Evolutionary conservation across 257 asterid species (phyloP).

Genomic region (Rehmannia glutinosa): DNA sequence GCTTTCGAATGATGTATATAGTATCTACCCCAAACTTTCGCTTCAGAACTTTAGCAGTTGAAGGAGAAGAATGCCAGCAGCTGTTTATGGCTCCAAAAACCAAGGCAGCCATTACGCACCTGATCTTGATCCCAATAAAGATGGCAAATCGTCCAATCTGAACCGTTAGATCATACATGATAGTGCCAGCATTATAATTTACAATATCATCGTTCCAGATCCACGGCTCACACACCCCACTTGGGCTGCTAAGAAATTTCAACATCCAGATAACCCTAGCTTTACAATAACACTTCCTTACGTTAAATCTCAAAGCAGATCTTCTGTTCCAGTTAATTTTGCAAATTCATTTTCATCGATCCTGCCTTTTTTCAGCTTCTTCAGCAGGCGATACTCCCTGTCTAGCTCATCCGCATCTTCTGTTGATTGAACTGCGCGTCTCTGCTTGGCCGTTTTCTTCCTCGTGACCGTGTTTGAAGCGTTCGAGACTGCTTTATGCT

Average conservation of each 20-base stretch:
- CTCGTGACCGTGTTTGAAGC: slow-evolving; percentile 34
- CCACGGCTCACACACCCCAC: neutral
- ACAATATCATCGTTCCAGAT: no score
- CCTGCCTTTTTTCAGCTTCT: slow-evolving; percentile 70
- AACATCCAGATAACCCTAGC: neutral
- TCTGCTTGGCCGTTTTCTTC: slow-evolving; percentile 85
- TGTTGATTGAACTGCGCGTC: slow-evolving; percentile 73
- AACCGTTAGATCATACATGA: no score
- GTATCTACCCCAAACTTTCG: no score
- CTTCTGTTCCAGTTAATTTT: slow-evolving; percentile 82
- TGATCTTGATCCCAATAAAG: no score
- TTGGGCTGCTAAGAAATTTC: neutral
- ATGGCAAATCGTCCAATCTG: no score
- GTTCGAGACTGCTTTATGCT: slow-evolving; percentile 34
- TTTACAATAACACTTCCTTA: neutral
- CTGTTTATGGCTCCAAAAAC: no score
- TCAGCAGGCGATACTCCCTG: slow-evolving; percentile 67
- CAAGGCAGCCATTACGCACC: no score
- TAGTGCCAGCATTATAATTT: no score
- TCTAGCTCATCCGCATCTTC: slow-evolving; percentile 86
- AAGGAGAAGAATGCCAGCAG: no score
- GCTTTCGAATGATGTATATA: no score
- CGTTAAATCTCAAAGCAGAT: slow-evolving; percentile 36
- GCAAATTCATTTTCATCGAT: slow-evolving; percentile 68
- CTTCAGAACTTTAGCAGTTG: no score